Evolutionary conservation across 768 basidiomycete species (phyloP).

Genomic region (Inosperma sp.): DNA sequence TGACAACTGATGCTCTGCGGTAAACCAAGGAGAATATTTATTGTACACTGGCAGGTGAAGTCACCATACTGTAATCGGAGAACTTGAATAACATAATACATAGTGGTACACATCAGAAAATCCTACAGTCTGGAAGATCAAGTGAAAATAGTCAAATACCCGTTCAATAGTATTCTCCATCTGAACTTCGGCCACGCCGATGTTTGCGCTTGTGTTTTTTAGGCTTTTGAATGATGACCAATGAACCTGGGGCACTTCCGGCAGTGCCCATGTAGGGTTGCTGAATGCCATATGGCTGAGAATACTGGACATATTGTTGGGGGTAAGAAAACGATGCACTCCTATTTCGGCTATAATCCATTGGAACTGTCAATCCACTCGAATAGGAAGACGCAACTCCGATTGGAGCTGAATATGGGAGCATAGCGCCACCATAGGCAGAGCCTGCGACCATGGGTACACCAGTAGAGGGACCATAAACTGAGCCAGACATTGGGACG

Average conservation of each 20-base stretch:
- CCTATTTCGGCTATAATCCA: conserved; percentile 24
- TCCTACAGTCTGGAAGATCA: conserved; percentile 7
- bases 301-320: conserved; percentile 16
- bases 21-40: too few species aligned
- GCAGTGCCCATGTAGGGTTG: conserved; percentile 13
- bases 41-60: background rate
- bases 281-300: conserved; percentile 24
- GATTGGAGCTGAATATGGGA: conserved; percentile 17
- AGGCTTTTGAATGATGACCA: conserved; percentile 20
- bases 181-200: conserved; percentile 20
- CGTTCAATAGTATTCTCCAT: conserved; percentile 12
- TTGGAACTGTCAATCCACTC: conserved; percentile 24
- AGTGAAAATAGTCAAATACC: conserved; percentile 4
- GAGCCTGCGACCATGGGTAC: conserved; percentile 14
- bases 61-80: background rate
- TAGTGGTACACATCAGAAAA: background rate
- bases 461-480: conserved; percentile 19
- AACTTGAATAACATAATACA: background rate
- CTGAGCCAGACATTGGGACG: conserved; percentile 22
- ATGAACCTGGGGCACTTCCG: conserved; percentile 13
- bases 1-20: too few species aligned
- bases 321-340: conserved; percentile 36
- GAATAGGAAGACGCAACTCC: conserved; percentile 26
- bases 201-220: conserved; percentile 30
- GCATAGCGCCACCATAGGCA: conserved; percentile 18